A percentile compares a stretch with the other conserved stretches of the same genome.
Evolutionary conservation across 2,329 filamentous ascomycete genomes (phyloP).

Genomic region (Beauveria brongniartii): DNA sequence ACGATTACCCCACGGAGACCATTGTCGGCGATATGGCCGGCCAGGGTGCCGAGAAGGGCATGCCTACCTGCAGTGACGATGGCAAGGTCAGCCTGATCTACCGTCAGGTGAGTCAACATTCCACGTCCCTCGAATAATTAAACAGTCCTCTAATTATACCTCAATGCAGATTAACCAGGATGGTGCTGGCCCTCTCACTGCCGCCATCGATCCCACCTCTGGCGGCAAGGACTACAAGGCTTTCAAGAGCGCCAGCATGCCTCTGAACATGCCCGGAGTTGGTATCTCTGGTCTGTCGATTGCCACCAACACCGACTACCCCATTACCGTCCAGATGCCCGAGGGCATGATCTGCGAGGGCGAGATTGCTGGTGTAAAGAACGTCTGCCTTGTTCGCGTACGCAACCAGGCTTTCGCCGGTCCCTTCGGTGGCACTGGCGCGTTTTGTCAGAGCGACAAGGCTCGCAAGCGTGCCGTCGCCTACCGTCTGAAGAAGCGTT

Average conservation of each 20-base stretch:
- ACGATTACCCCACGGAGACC: constrained; percentile 33
- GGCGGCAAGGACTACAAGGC: constrained; percentile 56
- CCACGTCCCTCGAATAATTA: too few relatives aligned
- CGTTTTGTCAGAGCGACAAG: constrained; percentile 48
- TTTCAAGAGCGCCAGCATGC: constrained; percentile 49
- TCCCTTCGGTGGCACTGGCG: constrained; percentile 54
- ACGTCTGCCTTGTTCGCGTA: constrained; percentile 52
- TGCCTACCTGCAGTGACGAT: constrained; percentile 53
- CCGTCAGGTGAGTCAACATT: constrained; percentile 32
- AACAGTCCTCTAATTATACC: neutral
- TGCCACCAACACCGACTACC: constrained; percentile 51
- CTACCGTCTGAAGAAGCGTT: constrained; percentile 19
- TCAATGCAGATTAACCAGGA: constrained; percentile 54
- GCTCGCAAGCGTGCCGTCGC: constrained; percentile 51
- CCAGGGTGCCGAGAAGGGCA: constrained; percentile 41
- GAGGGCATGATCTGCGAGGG: constrained; percentile 41
- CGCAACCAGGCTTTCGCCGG: constrained; percentile 51
- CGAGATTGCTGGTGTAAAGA: neutral
- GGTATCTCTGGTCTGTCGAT: constrained; percentile 43
- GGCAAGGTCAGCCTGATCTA: constrained; percentile 56
- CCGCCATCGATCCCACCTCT: constrained; percentile 49
- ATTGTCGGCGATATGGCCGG: constrained; percentile 48
- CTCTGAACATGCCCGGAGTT: constrained; percentile 49
- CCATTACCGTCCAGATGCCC: constrained; percentile 53
- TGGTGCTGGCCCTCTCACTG: constrained; percentile 51